Conservation (phyloP, 2,329 filamentous ascomycete species). For the Monosporascus sp. region DNA sequence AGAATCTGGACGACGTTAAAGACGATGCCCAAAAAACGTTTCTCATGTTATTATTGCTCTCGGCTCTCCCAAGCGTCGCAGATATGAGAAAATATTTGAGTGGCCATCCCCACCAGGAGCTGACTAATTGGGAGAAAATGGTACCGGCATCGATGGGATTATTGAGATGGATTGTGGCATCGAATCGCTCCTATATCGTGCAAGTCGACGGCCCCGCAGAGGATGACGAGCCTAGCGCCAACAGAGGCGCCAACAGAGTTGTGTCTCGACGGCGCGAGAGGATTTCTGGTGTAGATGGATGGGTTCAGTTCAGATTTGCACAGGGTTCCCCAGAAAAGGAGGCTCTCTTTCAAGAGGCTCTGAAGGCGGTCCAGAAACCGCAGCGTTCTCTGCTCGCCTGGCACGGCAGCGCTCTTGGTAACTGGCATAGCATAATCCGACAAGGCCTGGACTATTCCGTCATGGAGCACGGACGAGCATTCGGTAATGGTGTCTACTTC, state of each 20-base stretch:
- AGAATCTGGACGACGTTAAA: slow-evolving; percentile 52
- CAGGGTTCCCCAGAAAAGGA: slow-evolving; percentile 90
- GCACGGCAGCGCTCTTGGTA: slow-evolving; percentile 71
- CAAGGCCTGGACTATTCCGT: slow-evolving; percentile 70
- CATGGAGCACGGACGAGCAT: slow-evolving; percentile 60
- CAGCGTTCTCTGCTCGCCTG: slow-evolving; percentile 69
- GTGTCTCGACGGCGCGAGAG: slow-evolving; percentile 34
- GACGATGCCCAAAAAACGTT: slow-evolving; percentile 36
- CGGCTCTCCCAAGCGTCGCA: slow-evolving; percentile 55
- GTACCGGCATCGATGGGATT: slow-evolving; percentile 61
- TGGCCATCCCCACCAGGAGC: slow-evolving; percentile 28
- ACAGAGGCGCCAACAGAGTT: slow-evolving; percentile 1
- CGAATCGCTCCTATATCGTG: slow-evolving; percentile 81
- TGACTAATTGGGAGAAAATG: slow-evolving; percentile 48
- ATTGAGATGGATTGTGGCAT: slow-evolving; percentile 83
- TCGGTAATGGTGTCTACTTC: slow-evolving; percentile 78
- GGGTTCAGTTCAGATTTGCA: slow-evolving; percentile 79
- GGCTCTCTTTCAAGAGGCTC: slow-evolving; percentile 60
- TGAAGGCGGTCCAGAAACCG: slow-evolving; percentile 38
- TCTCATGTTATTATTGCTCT: slow-evolving; percentile 47
- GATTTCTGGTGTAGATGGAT: slow-evolving; percentile 58
- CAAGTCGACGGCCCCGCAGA: slow-evolving; percentile 52
- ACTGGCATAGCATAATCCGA: slow-evolving; percentile 89
- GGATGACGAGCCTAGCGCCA: slow-evolving; percentile 6
- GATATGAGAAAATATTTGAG: slow-evolving; percentile 49